These are phyloP conservation scores for Coffea humblotiana DNA, from an alignment of 305 asterid species.

Conservation along the genomic window DNA sequence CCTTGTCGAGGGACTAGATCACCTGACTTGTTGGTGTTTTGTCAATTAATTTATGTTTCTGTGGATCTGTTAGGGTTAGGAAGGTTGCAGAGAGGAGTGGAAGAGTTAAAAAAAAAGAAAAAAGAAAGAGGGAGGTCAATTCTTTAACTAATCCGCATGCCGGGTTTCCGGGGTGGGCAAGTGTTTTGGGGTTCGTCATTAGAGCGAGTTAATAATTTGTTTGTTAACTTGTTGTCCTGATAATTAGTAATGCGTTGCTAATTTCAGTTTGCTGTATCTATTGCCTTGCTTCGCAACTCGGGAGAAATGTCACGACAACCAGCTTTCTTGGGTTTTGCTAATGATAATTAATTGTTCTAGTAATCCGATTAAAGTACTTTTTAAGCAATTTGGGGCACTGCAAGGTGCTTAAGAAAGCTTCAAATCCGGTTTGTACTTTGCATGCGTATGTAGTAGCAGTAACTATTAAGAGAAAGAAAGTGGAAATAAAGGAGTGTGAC, in stretches of 20 bases:
- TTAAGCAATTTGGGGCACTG: no score
- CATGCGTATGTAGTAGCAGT: not conserved
- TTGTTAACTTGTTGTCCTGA: not conserved
- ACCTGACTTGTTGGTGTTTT: not conserved
- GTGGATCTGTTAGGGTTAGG: not conserved
- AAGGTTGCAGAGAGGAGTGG: no score
- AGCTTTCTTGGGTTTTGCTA: not conserved
- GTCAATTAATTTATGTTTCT: not conserved
- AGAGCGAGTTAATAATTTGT: not conserved
- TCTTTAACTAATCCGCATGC: constrained; percentile 5
- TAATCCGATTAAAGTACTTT: no score
- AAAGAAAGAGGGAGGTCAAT: not conserved
- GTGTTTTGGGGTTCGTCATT: constrained; percentile 3
- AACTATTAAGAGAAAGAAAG: not conserved
- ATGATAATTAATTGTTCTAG: not conserved
- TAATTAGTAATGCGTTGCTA: not conserved
- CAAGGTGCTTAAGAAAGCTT: no score
- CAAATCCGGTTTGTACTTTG: not conserved
- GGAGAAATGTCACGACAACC: not conserved
- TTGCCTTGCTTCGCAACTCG: not conserved
- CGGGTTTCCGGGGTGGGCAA: constrained; percentile 14
- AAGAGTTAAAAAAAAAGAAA: no score
- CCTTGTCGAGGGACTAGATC: constrained; percentile 11
- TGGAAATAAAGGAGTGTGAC: not conserved
- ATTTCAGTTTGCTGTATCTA: not conserved